Evolutionary conservation across 768 basidiomycete species (phyloP).

Genomic region (Dioszegia crocea): DNA sequence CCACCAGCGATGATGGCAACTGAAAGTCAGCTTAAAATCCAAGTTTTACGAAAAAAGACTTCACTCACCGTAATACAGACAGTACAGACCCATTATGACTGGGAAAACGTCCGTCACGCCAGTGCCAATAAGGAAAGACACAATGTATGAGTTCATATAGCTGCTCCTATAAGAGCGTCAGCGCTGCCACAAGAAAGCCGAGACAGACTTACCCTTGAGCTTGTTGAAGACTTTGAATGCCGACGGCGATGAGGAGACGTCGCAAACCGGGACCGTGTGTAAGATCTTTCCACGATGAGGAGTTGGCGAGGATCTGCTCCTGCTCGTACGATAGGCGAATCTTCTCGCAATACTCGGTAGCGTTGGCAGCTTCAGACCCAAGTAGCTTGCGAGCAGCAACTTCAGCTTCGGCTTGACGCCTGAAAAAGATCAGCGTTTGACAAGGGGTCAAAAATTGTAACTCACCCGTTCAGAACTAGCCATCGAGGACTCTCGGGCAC

Average conservation of each 20-base stretch:
- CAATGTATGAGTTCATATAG: slow-evolving; percentile 23
- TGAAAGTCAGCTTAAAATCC: slow-evolving; percentile 7
- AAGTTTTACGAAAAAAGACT: slow-evolving; percentile 8
- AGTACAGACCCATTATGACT: slow-evolving; percentile 26
- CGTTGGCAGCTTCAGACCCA: slow-evolving; percentile 16
- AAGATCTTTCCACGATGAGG: slow-evolving; percentile 12
- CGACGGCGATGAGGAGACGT: slow-evolving; percentile 23
- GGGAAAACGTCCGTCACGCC: slow-evolving; percentile 24
- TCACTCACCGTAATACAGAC: slow-evolving; percentile 7
- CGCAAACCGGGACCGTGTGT: slow-evolving; percentile 15
- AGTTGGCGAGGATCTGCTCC: slow-evolving; percentile 4
- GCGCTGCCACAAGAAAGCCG: too few relatives aligned
- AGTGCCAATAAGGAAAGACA: slow-evolving; percentile 12
- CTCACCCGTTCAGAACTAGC: slow-evolving; percentile 21
- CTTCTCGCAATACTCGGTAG: slow-evolving; percentile 23
- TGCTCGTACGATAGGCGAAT: slow-evolving; percentile 25
- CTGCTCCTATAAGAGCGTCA: too few relatives aligned
- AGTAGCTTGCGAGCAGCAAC: slow-evolving; percentile 14
- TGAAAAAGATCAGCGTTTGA: neutral
- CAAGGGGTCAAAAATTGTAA: neutral
- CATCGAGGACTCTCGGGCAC: slow-evolving; percentile 24
- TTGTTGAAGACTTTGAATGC: slow-evolving; percentile 25
- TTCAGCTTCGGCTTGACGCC: slow-evolving; percentile 15
- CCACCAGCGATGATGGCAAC: slow-evolving; percentile 18
- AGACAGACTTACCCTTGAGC: slow-evolving; percentile 20